Percentiles rank a stretch among this genome's conserved stretches.
phyloP scores from a whole-genome alignment of 192 early-diverging fungal genomes.

The Dimargaris verticillata region DNA sequence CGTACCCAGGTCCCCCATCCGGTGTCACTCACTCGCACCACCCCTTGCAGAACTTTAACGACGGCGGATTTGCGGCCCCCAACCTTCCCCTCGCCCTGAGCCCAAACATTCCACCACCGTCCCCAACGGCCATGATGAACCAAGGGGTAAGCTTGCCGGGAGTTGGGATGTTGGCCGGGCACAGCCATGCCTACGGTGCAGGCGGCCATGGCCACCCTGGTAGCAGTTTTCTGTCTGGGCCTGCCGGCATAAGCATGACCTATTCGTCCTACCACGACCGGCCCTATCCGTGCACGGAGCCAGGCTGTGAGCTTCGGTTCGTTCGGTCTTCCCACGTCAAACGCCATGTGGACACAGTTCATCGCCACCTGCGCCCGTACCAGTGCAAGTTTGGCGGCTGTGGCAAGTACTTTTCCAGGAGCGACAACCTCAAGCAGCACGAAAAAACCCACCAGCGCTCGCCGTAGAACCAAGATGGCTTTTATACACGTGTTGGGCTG shows the following conservation, averaged over 20 bases:
- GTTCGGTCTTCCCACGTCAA: slow-evolving; percentile 8
- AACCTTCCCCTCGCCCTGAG: slow-evolving; percentile 4
- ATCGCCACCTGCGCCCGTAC: slow-evolving; percentile 50
- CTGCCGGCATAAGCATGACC: not conserved
- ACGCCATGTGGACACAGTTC: slow-evolving; percentile 14
- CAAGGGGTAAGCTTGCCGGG: not conserved
- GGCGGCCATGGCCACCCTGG: not conserved
- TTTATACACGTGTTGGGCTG: too few relatives aligned
- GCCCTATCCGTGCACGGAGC: slow-evolving; percentile 4
- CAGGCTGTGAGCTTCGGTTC: slow-evolving; percentile 8
- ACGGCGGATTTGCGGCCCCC: not conserved
- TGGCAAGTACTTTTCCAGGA: slow-evolving; percentile 39
- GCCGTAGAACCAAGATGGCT: not conserved
- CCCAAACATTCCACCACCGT: slow-evolving; percentile 5
- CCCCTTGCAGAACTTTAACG: not conserved
- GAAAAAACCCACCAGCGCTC: slow-evolving; percentile 10
- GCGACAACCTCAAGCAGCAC: slow-evolving; percentile 48
- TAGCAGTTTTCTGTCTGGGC: not conserved
- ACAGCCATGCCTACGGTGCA: not conserved
- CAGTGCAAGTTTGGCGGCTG: slow-evolving; percentile 34
- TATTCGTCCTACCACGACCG: slow-evolving; percentile 9
- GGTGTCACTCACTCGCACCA: not conserved
- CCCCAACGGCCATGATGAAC: not conserved
- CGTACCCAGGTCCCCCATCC: not conserved
- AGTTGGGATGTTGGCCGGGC: not conserved